Base-by-base conservation (phyloP, 2,329 filamentous ascomycete species). In the Beauveria varroae region DNA sequence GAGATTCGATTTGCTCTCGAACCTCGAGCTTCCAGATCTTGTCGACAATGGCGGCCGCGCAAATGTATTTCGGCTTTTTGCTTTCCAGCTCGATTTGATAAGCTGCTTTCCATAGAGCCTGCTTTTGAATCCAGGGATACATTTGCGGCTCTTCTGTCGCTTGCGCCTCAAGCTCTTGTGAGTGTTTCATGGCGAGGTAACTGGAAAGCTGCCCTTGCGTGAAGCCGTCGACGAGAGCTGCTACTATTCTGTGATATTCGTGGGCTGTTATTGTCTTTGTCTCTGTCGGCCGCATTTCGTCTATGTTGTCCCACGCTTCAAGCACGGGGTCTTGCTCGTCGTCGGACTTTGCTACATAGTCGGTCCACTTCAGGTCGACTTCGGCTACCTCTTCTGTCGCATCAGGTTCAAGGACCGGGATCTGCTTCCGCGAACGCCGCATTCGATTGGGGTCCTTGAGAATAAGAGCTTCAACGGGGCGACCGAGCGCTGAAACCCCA, bases 231-330 rank as follows among this genome's bases (percentile, higher is more conserved):
- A 69, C 52, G 6, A 85, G 70, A 3, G 67, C 64, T 1, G 70
- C 62, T 28, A 73, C 66, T 16, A 85, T 67, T 14, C 71, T 70
- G 3, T 73, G 67, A 58, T 82, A 83, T 7, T 80, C 74, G 0
- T 67, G 70, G 40, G 70, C 66, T 1, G 72, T 67, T 5, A 85
- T 61, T 9, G 74, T 66, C 1, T 63, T 73, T 26, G 73, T 73
- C 6, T 75, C 72, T 1, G 60, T 62, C 1, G 82, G 83, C 43
- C 75, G 74, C 40, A 85, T 67, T 60, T 77, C 76, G 37, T 83
- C 72, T 20, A 86, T 78, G 62, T 81, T 79, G 3, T 70, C 67
- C 54, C 74, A 67, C 1, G 78, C 70, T 47, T 82, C 76, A 20
- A 74, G 47, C 16, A 56, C 69, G 2, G 64, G 56, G 10, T 67